These are phyloP conservation scores for Noccaea caerulescens DNA, from an alignment of 345 rosid genomes.

Conservation along the genomic window DNA sequence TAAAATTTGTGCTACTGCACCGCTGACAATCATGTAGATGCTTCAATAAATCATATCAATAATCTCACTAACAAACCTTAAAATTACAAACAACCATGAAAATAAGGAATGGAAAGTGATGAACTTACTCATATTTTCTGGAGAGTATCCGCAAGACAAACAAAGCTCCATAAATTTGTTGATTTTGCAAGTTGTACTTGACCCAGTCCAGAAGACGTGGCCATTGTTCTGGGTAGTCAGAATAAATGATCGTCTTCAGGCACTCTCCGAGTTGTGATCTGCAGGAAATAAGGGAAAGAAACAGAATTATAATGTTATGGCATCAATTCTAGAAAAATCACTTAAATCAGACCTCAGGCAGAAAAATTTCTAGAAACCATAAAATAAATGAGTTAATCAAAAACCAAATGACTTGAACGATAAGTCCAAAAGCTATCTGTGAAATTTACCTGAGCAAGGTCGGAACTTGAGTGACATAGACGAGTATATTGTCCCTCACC, in stretches of 20 bases:
- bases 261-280: constrained; percentile 98
- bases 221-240: constrained; percentile 99
- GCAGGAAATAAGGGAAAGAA: constrained; percentile 15
- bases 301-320: neutral
- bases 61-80: constrained; percentile 14
- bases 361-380: constrained; percentile 4
- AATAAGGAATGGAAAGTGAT: neutral
- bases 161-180: constrained; percentile 89
- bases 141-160: constrained; percentile 92
- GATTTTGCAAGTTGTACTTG: constrained; percentile 83
- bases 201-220: constrained; percentile 95
- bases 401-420: constrained; percentile 19
- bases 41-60: neutral
- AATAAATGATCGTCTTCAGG: constrained; percentile 89
- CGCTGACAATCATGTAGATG: constrained; percentile 8
- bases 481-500: constrained; percentile 87
- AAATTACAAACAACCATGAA: constrained; percentile 6
- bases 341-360: constrained; percentile 4
- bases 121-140: constrained; percentile 92
- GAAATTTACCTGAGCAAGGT: constrained; percentile 71
- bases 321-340: constrained; percentile 6
- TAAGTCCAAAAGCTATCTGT: constrained; percentile 18
- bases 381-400: neutral
- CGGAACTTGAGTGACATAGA: constrained; percentile 86
- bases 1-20: constrained; percentile 9